phyloP scores from a whole-genome alignment of 2,329 filamentous ascomycete species.

The Claviceps sp. region DNA sequence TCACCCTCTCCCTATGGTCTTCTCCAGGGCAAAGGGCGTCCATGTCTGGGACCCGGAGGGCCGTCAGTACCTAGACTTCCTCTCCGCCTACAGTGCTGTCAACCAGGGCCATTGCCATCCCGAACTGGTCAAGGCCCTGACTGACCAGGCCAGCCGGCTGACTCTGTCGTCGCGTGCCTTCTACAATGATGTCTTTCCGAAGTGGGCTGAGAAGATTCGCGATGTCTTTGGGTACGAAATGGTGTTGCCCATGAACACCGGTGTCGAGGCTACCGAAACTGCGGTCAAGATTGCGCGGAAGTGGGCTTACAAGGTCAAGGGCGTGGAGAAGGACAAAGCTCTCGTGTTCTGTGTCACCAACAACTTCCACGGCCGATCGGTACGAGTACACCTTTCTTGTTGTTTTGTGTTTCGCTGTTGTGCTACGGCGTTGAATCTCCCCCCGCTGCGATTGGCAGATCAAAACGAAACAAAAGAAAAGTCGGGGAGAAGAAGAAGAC shows the following conservation, averaged over 20 bases:
- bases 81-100: slow-evolving; percentile 94
- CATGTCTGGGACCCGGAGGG: slow-evolving; percentile 96
- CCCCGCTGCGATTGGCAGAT: neutral
- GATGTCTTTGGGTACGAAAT: slow-evolving; percentile 89
- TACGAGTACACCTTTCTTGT: slow-evolving; percentile 29
- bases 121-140: slow-evolving; percentile 79
- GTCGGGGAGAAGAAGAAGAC: too few relatives aligned
- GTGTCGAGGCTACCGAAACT: slow-evolving; percentile 91
- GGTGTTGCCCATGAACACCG: slow-evolving; percentile 97
- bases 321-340: slow-evolving; percentile 72
- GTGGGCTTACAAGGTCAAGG: slow-evolving; percentile 96
- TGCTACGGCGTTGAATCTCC: neutral
- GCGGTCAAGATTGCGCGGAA: slow-evolving; percentile 92
- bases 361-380: slow-evolving; percentile 94
- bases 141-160: slow-evolving; percentile 76
- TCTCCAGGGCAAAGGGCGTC: slow-evolving; percentile 70
- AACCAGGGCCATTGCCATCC: slow-evolving; percentile 98
- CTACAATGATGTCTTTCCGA: slow-evolving; percentile 96
- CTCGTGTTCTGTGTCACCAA: slow-evolving; percentile 72
- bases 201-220: slow-evolving; percentile 87
- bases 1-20: slow-evolving; percentile 90
- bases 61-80: slow-evolving; percentile 90
- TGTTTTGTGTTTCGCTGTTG: slow-evolving; percentile 10
- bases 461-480: too few relatives aligned
- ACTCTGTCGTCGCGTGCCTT: slow-evolving; percentile 92